These are phyloP conservation scores for Aquanectria penicillioides DNA, from an alignment of 2,329 filamentous ascomycete species.

Conservation along the genomic window DNA sequence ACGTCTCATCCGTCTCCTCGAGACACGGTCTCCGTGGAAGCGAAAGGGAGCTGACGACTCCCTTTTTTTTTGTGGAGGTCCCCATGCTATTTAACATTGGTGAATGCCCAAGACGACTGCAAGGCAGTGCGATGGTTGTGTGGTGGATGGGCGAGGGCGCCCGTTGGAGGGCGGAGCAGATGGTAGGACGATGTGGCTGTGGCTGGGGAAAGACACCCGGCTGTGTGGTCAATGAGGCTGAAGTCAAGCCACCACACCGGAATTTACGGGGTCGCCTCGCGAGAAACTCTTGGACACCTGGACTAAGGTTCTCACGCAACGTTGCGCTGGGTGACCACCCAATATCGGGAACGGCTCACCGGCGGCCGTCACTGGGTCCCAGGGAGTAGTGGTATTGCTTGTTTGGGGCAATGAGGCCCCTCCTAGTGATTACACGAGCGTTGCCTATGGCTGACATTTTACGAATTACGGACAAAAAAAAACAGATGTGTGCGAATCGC, in stretches of 20 bases:
- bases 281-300: not conserved
- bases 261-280: not conserved
- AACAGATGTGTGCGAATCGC: not conserved
- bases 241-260: conserved; percentile 27
- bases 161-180: conserved; percentile 11
- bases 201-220: conserved; percentile 10
- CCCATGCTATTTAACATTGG: conserved; percentile 16
- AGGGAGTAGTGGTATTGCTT: not conserved
- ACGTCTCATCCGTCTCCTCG: not conserved
- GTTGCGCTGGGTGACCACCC: conserved; percentile 30
- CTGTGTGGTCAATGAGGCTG: too few species aligned
- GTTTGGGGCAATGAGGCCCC: conserved; percentile 6
- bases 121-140: conserved; percentile 2
- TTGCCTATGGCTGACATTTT: conserved; percentile 2
- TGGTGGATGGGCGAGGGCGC: not conserved
- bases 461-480: conserved; percentile 4
- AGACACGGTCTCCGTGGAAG: not conserved
- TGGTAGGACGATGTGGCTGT: conserved; percentile 12
- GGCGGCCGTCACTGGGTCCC: not conserved
- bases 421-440: conserved; percentile 1
- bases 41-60: not conserved
- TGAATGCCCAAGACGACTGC: not conserved
- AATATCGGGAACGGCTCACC: conserved; percentile 9
- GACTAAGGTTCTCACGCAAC: conserved; percentile 32
- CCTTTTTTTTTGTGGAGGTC: not conserved